Conservation (phyloP, 345 rosid genomes). For the Dimocarpus longan region DNA sequence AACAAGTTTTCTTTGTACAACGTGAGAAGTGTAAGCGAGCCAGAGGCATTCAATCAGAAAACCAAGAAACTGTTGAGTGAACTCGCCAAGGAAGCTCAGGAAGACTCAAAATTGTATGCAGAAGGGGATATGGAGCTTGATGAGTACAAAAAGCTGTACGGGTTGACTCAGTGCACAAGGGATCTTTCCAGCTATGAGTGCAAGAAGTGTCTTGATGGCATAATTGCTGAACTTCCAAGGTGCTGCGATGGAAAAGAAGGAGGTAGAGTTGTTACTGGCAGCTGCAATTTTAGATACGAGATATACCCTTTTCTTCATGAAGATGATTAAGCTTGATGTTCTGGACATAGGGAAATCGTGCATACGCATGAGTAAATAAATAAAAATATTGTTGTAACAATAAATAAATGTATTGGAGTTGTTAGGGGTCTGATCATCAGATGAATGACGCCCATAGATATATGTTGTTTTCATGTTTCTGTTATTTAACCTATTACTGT, state of each 20-base stretch:
- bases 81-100: constrained; percentile 26
- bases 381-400: constrained; percentile 11
- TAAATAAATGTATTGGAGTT: too few relatives aligned
- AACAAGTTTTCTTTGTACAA: constrained; percentile 47
- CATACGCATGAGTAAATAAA: too few relatives aligned
- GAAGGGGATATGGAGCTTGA: constrained; percentile 26
- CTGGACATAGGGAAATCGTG: too few relatives aligned
- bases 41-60: constrained; percentile 29
- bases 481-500: too few relatives aligned
- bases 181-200: constrained; percentile 34
- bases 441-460: too few relatives aligned
- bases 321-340: background rate
- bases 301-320: constrained; percentile 45
- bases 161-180: constrained; percentile 44
- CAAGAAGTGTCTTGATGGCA: constrained; percentile 43
- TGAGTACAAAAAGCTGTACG: constrained; percentile 30
- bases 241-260: constrained; percentile 56
- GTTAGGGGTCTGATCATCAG: too few relatives aligned
- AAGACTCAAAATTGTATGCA: constrained; percentile 26
- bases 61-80: constrained; percentile 33
- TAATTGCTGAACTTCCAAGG: constrained; percentile 39
- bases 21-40: constrained; percentile 23
- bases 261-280: constrained; percentile 49
- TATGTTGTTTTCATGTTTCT: too few relatives aligned
- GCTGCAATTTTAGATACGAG: constrained; percentile 50